These are phyloP conservation scores for Leucaena leucocephala DNA, from an alignment of 306 rosid genomes.

Conservation along the genomic window DNA sequence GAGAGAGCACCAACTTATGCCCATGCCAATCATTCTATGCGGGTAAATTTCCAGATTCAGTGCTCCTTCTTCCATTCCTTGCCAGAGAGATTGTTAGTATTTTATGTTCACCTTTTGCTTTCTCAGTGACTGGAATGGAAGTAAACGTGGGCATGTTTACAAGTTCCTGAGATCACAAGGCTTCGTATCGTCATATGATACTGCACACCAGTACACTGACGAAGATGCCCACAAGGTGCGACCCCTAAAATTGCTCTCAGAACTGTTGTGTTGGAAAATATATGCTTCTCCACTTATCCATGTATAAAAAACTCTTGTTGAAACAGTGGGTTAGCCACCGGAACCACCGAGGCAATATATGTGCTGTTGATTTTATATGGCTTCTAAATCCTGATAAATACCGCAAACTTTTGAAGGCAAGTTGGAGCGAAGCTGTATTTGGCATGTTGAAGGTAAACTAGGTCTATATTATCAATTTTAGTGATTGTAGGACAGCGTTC, in stretches of 20 bases:
- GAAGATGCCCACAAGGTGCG: constrained; percentile 84
- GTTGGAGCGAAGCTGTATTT: constrained; percentile 73
- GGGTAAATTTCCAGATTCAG: constrained; percentile 55
- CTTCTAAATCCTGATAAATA: constrained; percentile 77
- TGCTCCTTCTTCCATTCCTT: background rate
- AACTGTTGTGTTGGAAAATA: constrained; percentile 16
- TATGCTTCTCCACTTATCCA: constrained; percentile 14
- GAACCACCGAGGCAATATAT: constrained; percentile 83
- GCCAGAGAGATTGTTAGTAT: background rate
- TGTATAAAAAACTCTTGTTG: constrained; percentile 15
- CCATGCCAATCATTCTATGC: constrained; percentile 79
- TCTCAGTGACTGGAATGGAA: constrained; percentile 91
- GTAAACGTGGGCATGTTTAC: constrained; percentile 90
- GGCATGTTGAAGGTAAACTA: constrained; percentile 74
- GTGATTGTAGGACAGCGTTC: constrained; percentile 8
- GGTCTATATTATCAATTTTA: background rate
- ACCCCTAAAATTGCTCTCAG: background rate
- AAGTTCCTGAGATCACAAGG: constrained; percentile 86
- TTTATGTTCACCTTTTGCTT: constrained; percentile 7
- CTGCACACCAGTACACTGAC: constrained; percentile 83
- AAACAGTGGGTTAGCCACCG: constrained; percentile 92
- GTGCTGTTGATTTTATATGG: constrained; percentile 94
- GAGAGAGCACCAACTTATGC: constrained; percentile 69
- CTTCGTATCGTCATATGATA: constrained; percentile 87
- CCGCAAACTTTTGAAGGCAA: constrained; percentile 53